A percentile compares a stretch with the other conserved stretches of the same genome.
phyloP scores from a whole-genome alignment of 2,329 filamentous ascomycete species.

The Cladosporium colombiae region DNA sequence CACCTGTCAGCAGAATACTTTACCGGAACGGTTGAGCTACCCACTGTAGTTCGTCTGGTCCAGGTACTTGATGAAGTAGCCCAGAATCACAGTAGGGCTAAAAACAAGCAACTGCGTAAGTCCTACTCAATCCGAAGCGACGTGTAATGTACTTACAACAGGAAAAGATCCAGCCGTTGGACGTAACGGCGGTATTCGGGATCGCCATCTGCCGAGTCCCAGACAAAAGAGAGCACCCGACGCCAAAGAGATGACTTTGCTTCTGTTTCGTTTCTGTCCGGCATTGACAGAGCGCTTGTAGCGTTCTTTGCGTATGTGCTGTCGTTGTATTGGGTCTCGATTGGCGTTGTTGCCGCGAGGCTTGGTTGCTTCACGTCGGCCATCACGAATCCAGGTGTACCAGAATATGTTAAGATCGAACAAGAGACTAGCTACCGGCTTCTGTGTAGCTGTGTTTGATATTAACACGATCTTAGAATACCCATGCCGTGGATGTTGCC shows the following conservation, averaged over 20 bases:
- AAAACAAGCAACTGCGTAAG: not conserved
- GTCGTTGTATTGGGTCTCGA: not conserved
- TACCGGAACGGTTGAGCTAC: not conserved
- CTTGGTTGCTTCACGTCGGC: not conserved
- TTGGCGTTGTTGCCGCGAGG: not conserved
- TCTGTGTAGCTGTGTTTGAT: not conserved
- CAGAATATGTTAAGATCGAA: not conserved
- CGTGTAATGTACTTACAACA: constrained; percentile 16
- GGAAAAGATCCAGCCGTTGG: constrained; percentile 20
- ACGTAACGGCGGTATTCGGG: constrained; percentile 22
- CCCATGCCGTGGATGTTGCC: not conserved
- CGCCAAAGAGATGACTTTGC: constrained; percentile 17
- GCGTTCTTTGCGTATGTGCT: not conserved
- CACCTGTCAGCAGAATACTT: not conserved
- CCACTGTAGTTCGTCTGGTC: not conserved
- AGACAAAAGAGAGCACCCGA: constrained; percentile 20
- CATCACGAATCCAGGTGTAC: not conserved
- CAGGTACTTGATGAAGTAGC: not conserved
- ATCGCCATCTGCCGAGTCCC: constrained; percentile 23
- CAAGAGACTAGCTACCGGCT: not conserved
- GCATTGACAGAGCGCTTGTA: not conserved
- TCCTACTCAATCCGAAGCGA: too few species aligned
- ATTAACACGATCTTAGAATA: not conserved
- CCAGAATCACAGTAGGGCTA: not conserved
- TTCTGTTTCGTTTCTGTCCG: not conserved